Evolutionary conservation across 2,329 filamentous ascomycete genomes (phyloP).

Genomic region (Zasmidium citrigriseum): DNA sequence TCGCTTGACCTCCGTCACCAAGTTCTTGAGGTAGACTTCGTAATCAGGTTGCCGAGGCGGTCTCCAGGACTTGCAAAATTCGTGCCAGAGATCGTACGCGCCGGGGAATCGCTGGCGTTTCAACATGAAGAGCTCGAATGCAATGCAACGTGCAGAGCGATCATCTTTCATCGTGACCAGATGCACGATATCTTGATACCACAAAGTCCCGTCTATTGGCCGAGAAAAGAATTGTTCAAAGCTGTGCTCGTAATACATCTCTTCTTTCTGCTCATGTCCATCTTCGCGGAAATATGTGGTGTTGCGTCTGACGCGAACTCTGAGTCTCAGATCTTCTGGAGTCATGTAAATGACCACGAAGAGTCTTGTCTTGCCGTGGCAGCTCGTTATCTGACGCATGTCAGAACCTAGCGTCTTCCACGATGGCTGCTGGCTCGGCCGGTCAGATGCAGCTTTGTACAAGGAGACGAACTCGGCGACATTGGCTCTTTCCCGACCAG

Average conservation of each 20-base stretch:
- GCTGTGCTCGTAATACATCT: constrained; percentile 6
- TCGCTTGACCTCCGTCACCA: background rate
- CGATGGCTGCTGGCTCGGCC: background rate
- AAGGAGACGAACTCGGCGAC: constrained; percentile 14
- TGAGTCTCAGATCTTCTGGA: background rate
- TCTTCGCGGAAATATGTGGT: constrained; percentile 5
- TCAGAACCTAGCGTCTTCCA: constrained; percentile 6
- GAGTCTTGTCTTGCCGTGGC: constrained; percentile 6
- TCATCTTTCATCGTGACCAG: constrained; percentile 13
- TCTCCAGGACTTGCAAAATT: background rate
- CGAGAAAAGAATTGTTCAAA: constrained; percentile 10
- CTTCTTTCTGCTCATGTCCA: constrained; percentile 1
- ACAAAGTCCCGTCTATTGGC: constrained; percentile 1
- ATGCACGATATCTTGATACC: constrained; percentile 16
- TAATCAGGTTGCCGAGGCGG: background rate
- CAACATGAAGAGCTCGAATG: background rate
- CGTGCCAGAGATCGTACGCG: background rate
- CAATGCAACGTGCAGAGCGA: constrained; percentile 13
- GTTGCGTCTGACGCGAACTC: constrained; percentile 8
- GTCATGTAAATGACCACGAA: constrained; percentile 5
- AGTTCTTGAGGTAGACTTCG: background rate
- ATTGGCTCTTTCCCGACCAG: constrained; percentile 11
- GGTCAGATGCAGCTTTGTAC: constrained; percentile 5
- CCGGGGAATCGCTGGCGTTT: background rate
- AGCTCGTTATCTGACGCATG: constrained; percentile 7